Evolutionary conservation across 2,329 filamentous ascomycete genomes (phyloP), one percentile per base, ranked within the genome.

Genomic region (Rhynchosporium graminicola): DNA sequence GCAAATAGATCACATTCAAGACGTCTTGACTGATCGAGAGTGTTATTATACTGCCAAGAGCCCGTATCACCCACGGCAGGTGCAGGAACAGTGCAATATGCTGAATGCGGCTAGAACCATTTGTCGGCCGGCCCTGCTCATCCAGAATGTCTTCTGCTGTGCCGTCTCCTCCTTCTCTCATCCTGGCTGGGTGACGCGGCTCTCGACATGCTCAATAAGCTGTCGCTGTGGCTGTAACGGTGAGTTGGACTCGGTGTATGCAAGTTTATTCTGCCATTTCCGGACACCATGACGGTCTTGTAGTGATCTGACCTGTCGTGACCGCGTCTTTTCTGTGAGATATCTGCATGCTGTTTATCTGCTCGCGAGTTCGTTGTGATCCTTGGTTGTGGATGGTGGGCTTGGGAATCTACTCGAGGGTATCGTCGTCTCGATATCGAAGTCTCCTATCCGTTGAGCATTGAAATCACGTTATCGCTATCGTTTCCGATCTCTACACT

Each of bases 361-460:
- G 33, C 33, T 36, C 33, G 33, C 33, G 33, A 5, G 33, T 10
- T 36, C 33, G 43, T 46, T 46, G 26, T 20, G 8, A 20, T 20
- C 51, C 36, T 20, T 54, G 20, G 3, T 13, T 42, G 33, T 4
- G 38, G 10, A 20, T 51, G 29, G 31, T n/a, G n/a, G 33, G 9
- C 6, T 36, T 40, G 33, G 5, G 33, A 40, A 28, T 26, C 20
- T 46, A 46, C n/a, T 20, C 43, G 20, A n/a, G 43, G 26, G 8
- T 9, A 46, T 29, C 20, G 28, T 54, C 51, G 50, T 52, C 33
- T n/a, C 50, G 50, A 26, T 9, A 20, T 40, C 50, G 36, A 54
- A 40, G 51, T 42, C 51, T 38, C 9, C 12, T 29, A 29, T 3
- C 28, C 12, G 29, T 50, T 26, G 10, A 28, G 51, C 33, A 54